Base-by-base conservation (phyloP, 2,329 filamentous ascomycete genomes). In the Chaetomiaceae sp. region DNA sequence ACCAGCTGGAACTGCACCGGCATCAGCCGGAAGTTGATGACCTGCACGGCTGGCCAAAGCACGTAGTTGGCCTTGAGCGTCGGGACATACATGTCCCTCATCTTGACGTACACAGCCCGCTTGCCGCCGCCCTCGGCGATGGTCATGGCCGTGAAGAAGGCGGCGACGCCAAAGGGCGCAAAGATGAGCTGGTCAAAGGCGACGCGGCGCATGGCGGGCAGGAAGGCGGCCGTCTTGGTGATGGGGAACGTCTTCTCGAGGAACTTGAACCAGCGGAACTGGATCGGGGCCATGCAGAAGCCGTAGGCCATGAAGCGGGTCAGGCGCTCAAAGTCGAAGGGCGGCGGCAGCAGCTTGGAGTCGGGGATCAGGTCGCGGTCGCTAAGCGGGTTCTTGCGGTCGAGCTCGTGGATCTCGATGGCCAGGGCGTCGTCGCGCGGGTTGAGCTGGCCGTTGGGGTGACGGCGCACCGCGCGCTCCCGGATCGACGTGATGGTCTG, bases 101-200 rank as follows among this genome's bases (percentile, higher is more conserved):
- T 84, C 75, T 99, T 99, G 66, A 85, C 79, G 55, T 77, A 72
- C 44, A 99, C 78, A 7, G 88, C 91, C 54, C 87, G 79, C 62
- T 81, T 82, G 27, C 90, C 89, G 51, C 93, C 93, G 21, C 93
- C 93, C 71, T 99, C 93, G 12, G 92, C 88, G 14, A 97, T 70
- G 0, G 93, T 97, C 92, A 99, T 97, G 70, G 86, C 92, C 0
- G 88, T 90, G 68, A 97, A 99, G 76, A 99, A 99, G 59, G 81
- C 78, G 13, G 80, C 87, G 50, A 99, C 80, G 72, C 86, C 89
- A 58, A 93, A 80, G 1, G 93, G 93, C 35, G 93, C 90, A 70
- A 97, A 97, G 45, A 96, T 77, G 25, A 97, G 75, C 72, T 99
- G 93, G 68, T 99, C 93, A 62, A 93, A 86, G 7, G 86, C 87